Conservation (phyloP, 2,329 filamentous ascomycete genomes). For the Aspergillus neotritici region DNA sequence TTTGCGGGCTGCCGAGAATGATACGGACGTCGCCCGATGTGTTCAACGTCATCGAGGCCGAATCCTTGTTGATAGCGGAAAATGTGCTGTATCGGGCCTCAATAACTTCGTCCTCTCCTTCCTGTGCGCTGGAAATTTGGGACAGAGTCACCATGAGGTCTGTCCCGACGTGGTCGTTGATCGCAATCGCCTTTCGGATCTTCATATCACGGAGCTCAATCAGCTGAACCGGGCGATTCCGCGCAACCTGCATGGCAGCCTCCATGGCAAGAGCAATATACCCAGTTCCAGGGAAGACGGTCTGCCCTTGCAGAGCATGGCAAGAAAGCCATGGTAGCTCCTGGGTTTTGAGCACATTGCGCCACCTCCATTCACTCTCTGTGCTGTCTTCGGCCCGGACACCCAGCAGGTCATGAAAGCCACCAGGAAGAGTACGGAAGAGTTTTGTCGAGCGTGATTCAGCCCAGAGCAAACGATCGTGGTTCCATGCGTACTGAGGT, state of each 20-base stretch:
- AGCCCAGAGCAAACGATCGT: slow-evolving; percentile 1
- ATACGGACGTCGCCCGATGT: not conserved
- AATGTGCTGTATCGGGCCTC: too few relatives aligned
- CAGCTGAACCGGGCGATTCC: too few relatives aligned
- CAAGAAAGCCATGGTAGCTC: slow-evolving; percentile 21
- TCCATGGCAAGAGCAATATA: slow-evolving; percentile 12
- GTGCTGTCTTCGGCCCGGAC: not conserved
- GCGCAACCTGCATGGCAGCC: slow-evolving; percentile 6
- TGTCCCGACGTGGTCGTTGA: not conserved
- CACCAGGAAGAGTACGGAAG: not conserved
- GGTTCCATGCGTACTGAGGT: slow-evolving; percentile 8
- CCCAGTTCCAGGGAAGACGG: slow-evolving; percentile 23
- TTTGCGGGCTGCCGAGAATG: not conserved
- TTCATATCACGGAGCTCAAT: slow-evolving; percentile 2
- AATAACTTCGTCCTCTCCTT: too few relatives aligned
- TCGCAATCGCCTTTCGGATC: not conserved
- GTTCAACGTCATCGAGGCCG: too few relatives aligned
- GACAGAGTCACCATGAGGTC: too few relatives aligned
- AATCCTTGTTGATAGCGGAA: too few relatives aligned
- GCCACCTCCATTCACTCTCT: slow-evolving; percentile 11
- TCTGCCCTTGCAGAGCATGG: slow-evolving; percentile 19
- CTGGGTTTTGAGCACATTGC: slow-evolving; percentile 10
- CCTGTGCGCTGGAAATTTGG: too few relatives aligned
- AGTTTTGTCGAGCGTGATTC: slow-evolving; percentile 1
- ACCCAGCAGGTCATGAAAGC: slow-evolving; percentile 3